Base-by-base conservation (phyloP, 805 yeast genomes). In the Millerozyma miso region DNA sequence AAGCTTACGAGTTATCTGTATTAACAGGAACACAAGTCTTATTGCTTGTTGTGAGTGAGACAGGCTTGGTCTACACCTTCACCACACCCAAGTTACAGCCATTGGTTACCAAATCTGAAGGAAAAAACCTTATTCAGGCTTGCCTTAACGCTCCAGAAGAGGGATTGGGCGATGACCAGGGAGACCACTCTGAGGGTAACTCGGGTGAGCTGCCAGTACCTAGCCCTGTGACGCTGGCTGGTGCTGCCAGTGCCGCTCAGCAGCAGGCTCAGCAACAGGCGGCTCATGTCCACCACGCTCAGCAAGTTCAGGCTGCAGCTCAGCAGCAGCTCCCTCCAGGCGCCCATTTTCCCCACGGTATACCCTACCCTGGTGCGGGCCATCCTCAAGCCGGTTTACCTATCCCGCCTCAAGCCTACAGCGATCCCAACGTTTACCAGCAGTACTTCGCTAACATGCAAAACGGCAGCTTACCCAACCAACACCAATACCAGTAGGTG, bases 21-120 rank as follows among this genome's bases (percentile, higher is more conserved):
- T 77, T 93, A 55, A 93, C 99, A 12, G 99, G 99, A 44, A 93
- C 99, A 26, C 99, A 93, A 67, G 98, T 93, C 20, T 76, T 93
- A 50, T 73, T 93, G 46, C 79, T 93, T 54, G 99, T 93, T 43
- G 99, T 93, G 23, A 85, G 95, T 41, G 99, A 93, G 66, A 93
- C 99, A n/a, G 99, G 99, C 13, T 80, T 93, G 49, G 99, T 93
- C 42, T 93, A 93, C 68, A 93, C 99, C 16, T 93, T 93, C 65
- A 91, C 98, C 44, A 93, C 99, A n/a, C 99, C 99, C 45, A 93
- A 93, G 68, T 81, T 93, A 60, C 98, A 93, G 69, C 99, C 99
- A 6, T 78, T 93, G 55, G 99, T 93, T 41, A 93, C 98, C 34
- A 90, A 91, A 67, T 85, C 95, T 40, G 99, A 93, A 70, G 99